Base-by-base conservation (phyloP, 345 rosid species). In the Brassica nigra region DNA sequence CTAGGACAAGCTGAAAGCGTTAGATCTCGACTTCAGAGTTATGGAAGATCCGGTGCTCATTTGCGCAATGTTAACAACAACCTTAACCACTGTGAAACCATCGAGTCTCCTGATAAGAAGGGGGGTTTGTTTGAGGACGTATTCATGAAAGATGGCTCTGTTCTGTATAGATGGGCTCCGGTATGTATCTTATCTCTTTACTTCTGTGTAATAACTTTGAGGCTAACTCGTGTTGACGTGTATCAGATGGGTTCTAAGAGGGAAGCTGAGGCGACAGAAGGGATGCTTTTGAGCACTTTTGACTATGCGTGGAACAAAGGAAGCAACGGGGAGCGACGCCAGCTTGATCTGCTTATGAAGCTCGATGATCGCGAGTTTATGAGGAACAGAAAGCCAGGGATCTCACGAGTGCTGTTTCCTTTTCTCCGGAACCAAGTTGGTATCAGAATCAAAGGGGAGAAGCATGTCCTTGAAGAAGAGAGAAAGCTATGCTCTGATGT, bases 271-370 rank as follows among this genome's bases (percentile, higher is more conserved):
- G 83, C 83, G 78, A 85, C 86, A 58, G 97, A 92, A 83, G 77
- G 85, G 29, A 73, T 42, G 83, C 88, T 92, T 64, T 86, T 95
- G 20, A 30, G 72, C 15, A 87, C 85, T 39, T 92, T 92, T 78
- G 97, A 95, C 68, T 95, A 92, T 79, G 99, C 95, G 23, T 95
- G 97, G 99, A 95, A 95, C 78, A 92, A 88, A 86, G 94, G 93
- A 3, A 71, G 87, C 36, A 92, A 95, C 15, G 92, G 89, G 67
- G 77, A 68, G 34, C 87, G 97, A 1, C 90, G 97, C 34, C 95
- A 86, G 18, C 23, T 78, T 59, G 94, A 88, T 73, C 68, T 92
- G 44, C 84, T 90, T 31, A 27, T 42, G 72, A 91, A 90, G 76
- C 89, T 95, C 8, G 64, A 83, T 9, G 76, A 86, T 75, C 62